Evolutionary conservation across 2,329 filamentous ascomycete species (phyloP), one percentile per base, ranked within the genome.

Genomic region (Zasmidium cellare): DNA sequence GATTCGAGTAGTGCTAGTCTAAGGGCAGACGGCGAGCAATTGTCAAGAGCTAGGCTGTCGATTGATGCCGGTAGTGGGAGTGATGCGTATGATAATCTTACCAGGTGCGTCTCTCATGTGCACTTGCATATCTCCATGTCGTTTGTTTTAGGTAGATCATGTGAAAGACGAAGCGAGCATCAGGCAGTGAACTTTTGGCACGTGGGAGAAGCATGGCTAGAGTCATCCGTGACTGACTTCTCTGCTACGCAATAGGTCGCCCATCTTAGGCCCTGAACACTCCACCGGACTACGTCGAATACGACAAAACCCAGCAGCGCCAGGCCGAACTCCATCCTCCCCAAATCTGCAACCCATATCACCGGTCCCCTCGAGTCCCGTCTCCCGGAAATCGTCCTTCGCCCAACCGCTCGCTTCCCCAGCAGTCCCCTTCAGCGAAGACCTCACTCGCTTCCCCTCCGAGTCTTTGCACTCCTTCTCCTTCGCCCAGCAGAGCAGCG

Each of bases 381-480:
- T 87, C 58, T 80, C 82, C 25, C 74, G 76, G 60, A 77, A 82
- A 35, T 78, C 81, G 47, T 82, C 81, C 46, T 76, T 80, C 50
- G 52, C 58, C 44, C 78, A 83, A 9, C 80, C 86, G n/a, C 87
- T 88, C 22, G 79, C 82, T 19, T 92, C 91, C 20, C 91, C 91
- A 22, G 84, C 78, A 6, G 69, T 89, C 45, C 79, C 84, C 61
- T 91, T 92, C 71, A 84, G 86, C 69, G 94, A 97, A 78, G 94
- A 99, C 71, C 84, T 99, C 47, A 88, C 87, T 47, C 88, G 92
- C 51, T 99, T 99, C 72, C 93, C 94, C 1, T 91, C 91, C 67
- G 94, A 99, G 73, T 99, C 94, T 5, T 80, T 99, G 48, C 94
- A 99, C 75, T 99, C 94, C 1, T 99, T 99, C 77, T 97, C 93